A percentile compares a stretch with the other conserved stretches of the same genome.
These are phyloP conservation scores for Pestalotiopsis sp. DNA, from an alignment of 2,329 filamentous ascomycete genomes.

Conservation along the genomic window DNA sequence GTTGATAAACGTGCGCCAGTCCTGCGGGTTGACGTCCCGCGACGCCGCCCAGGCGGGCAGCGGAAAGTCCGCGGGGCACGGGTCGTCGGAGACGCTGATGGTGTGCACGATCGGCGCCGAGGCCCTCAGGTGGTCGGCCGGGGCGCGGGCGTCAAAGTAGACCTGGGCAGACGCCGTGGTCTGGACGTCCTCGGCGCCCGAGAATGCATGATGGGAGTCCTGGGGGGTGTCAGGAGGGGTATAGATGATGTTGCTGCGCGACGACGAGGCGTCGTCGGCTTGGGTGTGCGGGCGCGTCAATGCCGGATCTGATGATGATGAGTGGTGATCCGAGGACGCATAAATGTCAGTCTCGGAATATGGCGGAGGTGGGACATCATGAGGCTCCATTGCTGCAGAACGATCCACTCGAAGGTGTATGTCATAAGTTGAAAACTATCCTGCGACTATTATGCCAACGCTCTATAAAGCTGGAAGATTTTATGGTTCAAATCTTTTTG, in stretches of 20 bases:
- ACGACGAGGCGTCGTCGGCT: conserved; percentile 39
- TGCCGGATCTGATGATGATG: conserved; percentile 28
- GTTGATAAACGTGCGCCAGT: conserved; percentile 63
- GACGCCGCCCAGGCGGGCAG: conserved; percentile 38
- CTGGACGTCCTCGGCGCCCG: conserved; percentile 27
- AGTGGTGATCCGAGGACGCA: conserved; percentile 29
- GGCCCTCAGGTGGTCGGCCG: conserved; percentile 17
- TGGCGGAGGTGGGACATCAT: conserved; percentile 52
- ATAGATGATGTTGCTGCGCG: conserved; percentile 48
- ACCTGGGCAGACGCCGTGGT: conserved; percentile 36
- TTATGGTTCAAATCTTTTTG: neutral
- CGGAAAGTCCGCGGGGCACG: conserved; percentile 45
- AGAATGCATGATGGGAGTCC: conserved; percentile 31
- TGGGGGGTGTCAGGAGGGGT: conserved; percentile 53
- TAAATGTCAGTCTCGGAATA: conserved; percentile 61
- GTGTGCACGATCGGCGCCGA: conserved; percentile 29
- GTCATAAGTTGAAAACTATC: neutral
- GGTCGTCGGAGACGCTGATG: conserved; percentile 35
- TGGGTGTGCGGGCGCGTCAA: conserved; percentile 22
- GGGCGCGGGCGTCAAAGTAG: conserved; percentile 50
- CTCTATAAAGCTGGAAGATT: neutral
- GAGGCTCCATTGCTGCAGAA: conserved; percentile 24
- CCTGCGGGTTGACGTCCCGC: conserved; percentile 50
- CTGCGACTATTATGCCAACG: neutral
- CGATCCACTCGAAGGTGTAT: neutral